phyloP scores from a whole-genome alignment of 2,329 filamentous ascomycete genomes.

The Exophiala sp. region DNA sequence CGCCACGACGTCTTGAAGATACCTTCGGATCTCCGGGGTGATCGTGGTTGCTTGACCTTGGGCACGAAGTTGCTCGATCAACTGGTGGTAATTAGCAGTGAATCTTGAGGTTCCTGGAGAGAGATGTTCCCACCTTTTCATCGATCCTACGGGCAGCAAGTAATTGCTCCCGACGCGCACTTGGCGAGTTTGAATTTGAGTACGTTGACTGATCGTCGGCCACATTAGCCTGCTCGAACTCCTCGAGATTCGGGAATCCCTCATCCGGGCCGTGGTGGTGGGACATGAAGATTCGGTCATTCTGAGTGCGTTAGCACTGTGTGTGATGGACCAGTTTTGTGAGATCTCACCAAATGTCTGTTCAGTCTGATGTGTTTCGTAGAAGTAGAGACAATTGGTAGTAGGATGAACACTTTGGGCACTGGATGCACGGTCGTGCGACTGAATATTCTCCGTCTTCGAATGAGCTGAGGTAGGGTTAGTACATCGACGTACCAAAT shows the following conservation, averaged over 20 bases:
- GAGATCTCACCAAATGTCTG: conserved; percentile 38
- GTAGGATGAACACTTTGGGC: conserved; percentile 74
- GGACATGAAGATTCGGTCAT: conserved; percentile 82
- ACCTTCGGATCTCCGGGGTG: conserved; percentile 74
- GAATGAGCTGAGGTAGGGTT: conserved; percentile 63
- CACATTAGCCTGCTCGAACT: conserved; percentile 40
- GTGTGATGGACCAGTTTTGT: too few species aligned
- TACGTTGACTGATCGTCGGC: conserved; percentile 15
- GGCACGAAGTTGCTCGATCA: conserved; percentile 58
- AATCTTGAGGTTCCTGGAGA: not conserved
- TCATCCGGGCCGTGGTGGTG: conserved; percentile 74
- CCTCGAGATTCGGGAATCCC: conserved; percentile 72
- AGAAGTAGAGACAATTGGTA: conserved; percentile 62
- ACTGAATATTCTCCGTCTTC: conserved; percentile 73
- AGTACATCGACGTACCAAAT: conserved; percentile 9
- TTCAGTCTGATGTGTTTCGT: conserved; percentile 36
- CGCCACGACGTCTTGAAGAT: conserved; percentile 81
- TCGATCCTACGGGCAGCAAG: conserved; percentile 25
- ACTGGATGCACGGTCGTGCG: conserved; percentile 69
- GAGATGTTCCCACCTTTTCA: conserved; percentile 23
- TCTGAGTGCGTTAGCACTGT: conserved; percentile 38
- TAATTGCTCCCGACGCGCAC: conserved; percentile 1
- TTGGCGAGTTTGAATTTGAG: conserved; percentile 13
- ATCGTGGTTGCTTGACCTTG: conserved; percentile 59
- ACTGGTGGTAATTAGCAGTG: conserved; percentile 4